Conservation (phyloP, 306 rosid genomes). For the Begonia masoniana region DNA sequence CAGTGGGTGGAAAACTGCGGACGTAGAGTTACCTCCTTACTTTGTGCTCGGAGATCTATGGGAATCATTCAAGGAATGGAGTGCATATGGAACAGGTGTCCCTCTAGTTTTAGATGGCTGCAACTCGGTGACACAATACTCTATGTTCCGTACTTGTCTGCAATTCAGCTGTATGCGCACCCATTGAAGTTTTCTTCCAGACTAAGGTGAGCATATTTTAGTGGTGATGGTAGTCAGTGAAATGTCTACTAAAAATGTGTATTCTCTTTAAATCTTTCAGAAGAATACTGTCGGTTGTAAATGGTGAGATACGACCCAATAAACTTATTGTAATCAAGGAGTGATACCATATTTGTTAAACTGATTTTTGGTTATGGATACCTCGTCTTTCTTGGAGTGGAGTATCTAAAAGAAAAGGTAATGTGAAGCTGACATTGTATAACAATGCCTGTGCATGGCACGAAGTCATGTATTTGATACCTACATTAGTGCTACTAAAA, state of each 20-base stretch:
- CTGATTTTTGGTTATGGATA: too few relatives aligned
- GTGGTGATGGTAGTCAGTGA: too few relatives aligned
- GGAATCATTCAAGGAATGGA: constrained; percentile 86
- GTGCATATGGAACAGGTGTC: constrained; percentile 80
- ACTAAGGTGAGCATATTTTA: constrained; percentile 29
- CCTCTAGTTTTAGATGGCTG: constrained; percentile 66
- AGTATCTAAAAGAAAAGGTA: too few relatives aligned
- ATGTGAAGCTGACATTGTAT: too few relatives aligned
- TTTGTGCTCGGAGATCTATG: constrained; percentile 79
- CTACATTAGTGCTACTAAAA: too few relatives aligned
- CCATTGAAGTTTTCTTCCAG: constrained; percentile 47
- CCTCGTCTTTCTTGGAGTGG: too few relatives aligned
- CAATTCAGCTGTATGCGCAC: constrained; percentile 66
- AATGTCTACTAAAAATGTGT: too few relatives aligned
- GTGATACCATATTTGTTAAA: too few relatives aligned
- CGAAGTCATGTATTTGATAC: too few relatives aligned
- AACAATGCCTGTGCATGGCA: not conserved
- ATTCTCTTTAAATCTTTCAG: not conserved
- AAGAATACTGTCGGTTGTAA: too few relatives aligned
- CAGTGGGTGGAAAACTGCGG: constrained; percentile 41
- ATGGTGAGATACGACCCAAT: too few relatives aligned
- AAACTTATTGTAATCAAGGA: too few relatives aligned
- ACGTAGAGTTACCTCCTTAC: constrained; percentile 47
- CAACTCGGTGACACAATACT: constrained; percentile 78
- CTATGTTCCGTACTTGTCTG: constrained; percentile 79